These are phyloP conservation scores for Babesia ovis DNA, from an alignment of 169 alveolate genomes.

Conservation along the genomic window DNA sequence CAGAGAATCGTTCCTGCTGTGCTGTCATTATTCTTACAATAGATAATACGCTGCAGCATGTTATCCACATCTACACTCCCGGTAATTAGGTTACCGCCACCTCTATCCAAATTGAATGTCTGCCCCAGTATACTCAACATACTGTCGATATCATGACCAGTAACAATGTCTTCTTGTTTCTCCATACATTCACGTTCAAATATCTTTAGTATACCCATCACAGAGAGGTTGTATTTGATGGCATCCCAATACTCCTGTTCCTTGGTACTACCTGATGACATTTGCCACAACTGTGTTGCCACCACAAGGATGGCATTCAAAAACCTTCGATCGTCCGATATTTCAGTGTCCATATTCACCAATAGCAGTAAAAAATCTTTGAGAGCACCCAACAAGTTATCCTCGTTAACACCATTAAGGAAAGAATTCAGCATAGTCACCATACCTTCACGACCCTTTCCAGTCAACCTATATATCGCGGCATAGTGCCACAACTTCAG, in stretches of 20 bases:
- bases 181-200: conserved; percentile 17
- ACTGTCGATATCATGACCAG: too few relatives aligned
- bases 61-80: too few relatives aligned
- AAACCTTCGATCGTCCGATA: conserved; percentile 15
- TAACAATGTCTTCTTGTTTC: too few relatives aligned
- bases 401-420: background rate
- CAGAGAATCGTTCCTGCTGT: too few relatives aligned
- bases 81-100: too few relatives aligned
- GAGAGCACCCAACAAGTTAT: conserved; percentile 10
- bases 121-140: too few relatives aligned
- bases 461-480: conserved; percentile 14
- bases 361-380: conserved; percentile 30
- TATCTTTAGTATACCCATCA: background rate
- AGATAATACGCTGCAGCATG: too few relatives aligned
- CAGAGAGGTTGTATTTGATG: conserved; percentile 2
- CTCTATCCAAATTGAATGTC: too few relatives aligned
- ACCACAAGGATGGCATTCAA: conserved; percentile 9
- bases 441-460: background rate
- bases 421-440: background rate
- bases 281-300: conserved; percentile 10
- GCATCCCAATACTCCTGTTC: conserved; percentile 5
- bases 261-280: background rate
- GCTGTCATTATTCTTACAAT: too few relatives aligned
- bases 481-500: conserved; percentile 58
- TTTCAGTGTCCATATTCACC: background rate